phyloP scores from a whole-genome alignment of 305 asterid genomes.

The Ilex paraguariensis region DNA sequence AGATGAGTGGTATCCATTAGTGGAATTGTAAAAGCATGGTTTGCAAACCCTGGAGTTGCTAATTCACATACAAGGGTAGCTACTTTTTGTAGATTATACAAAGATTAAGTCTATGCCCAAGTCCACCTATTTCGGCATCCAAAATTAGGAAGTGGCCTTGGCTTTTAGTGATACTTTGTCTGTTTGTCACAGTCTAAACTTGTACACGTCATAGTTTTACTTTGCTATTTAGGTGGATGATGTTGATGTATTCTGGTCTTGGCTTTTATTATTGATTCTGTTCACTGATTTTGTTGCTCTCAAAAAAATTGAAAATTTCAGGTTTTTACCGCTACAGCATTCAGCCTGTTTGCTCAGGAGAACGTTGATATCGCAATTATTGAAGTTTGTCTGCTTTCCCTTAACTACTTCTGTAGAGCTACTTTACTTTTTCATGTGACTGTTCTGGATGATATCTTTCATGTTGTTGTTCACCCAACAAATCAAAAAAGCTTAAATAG shows the following conservation, averaged over 20 bases:
- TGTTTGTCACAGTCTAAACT: too few relatives aligned
- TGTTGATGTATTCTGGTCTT: not conserved
- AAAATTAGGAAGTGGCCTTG: too few relatives aligned
- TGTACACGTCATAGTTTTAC: not conserved
- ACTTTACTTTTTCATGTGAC: not conserved
- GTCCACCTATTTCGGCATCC: too few relatives aligned
- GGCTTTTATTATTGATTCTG: not conserved
- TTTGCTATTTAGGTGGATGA: not conserved
- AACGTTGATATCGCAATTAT: slow-evolving; percentile 77
- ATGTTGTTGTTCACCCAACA: not conserved
- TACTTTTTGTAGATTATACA: too few relatives aligned
- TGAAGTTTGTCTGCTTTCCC: slow-evolving; percentile 35
- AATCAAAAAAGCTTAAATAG: too few relatives aligned
- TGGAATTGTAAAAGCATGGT: too few relatives aligned
- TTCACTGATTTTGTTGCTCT: not conserved
- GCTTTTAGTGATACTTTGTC: too few relatives aligned
- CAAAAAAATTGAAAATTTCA: slow-evolving; percentile 10
- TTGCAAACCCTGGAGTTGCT: too few relatives aligned
- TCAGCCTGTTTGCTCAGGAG: slow-evolving; percentile 80
- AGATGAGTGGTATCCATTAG: too few relatives aligned
- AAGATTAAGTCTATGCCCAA: too few relatives aligned
- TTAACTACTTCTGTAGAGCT: slow-evolving; percentile 19
- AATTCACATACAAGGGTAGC: too few relatives aligned
- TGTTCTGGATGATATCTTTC: not conserved
- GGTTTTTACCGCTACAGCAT: slow-evolving; percentile 88